A percentile compares a stretch with the other conserved stretches of the same genome.
Conservation (phyloP, 257 asterid genomes). For the Knoxia roxburghii region DNA sequence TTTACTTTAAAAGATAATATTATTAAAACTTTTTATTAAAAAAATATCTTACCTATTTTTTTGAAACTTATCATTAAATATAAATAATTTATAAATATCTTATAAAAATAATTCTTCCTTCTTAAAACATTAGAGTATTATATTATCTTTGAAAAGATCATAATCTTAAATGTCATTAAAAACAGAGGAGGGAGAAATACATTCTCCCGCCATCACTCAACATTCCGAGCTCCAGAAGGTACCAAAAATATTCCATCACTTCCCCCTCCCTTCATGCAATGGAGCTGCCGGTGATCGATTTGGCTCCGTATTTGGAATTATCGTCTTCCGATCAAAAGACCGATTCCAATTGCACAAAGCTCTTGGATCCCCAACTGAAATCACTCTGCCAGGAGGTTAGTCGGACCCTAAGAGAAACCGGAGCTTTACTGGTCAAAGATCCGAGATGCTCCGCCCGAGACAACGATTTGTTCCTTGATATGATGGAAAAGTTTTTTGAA, state of each 20-base stretch:
- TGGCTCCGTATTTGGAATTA: slow-evolving; percentile 52
- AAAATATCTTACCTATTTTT: too few species aligned
- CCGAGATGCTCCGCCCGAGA: slow-evolving; percentile 83
- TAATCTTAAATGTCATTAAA: too few species aligned
- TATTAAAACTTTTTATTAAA: too few species aligned
- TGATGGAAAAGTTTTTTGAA: slow-evolving; percentile 91
- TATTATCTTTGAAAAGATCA: too few species aligned
- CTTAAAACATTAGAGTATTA: too few species aligned
- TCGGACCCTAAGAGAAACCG: slow-evolving; percentile 82
- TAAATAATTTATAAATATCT: too few species aligned
- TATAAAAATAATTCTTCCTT: too few species aligned
- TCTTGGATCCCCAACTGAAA: slow-evolving; percentile 37
- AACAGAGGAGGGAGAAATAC: neutral
- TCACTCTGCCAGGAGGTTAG: slow-evolving; percentile 71
- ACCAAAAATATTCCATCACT: neutral
- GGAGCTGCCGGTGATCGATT: slow-evolving; percentile 61
- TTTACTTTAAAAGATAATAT: too few species aligned
- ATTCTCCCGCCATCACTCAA: slow-evolving; percentile 5
- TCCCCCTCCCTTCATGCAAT: neutral
- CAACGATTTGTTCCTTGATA: slow-evolving; percentile 75
- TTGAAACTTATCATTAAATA: too few species aligned
- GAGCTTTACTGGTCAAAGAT: slow-evolving; percentile 88
- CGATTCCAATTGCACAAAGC: slow-evolving; percentile 18
- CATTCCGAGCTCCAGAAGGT: neutral
- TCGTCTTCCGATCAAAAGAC: slow-evolving; percentile 12